Base-by-base conservation (phyloP, 805 yeast species). In the Metschnikowia borealis region DNA sequence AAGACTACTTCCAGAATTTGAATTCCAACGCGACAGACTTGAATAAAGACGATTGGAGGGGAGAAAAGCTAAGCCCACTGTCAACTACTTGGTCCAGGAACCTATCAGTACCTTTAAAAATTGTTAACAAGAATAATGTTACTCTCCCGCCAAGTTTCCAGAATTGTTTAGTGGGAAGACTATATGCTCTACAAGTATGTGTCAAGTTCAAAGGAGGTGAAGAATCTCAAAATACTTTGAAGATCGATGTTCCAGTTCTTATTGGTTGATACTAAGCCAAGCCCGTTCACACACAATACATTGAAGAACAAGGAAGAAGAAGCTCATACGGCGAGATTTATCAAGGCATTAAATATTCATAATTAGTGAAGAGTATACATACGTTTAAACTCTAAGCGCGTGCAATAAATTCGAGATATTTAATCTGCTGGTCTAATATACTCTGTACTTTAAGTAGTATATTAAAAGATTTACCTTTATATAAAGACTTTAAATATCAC, bases 91-190 rank as follows among this genome's bases (percentile, higher is more conserved):
- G 72, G 73, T 31, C 51, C 1, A 67, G 68, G 57, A 36, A 66
- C 49, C 38, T 82, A 3, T 61, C 61, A 1, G 59, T 81, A 3
- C 79, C 80, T 17, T 56, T 82, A 47, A 64, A 68, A 33, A 63
- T 75, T 18, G 56, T 64, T 32, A 71, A 74, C 42, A 76, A 77
- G 48, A 70, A 77, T 36, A 67, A 66, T 44, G 73, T 78, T 44
- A 81, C 83, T 1, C 62, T 85, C 48, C 62, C 81, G 15, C 89
- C 89, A 1, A 75, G 75, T 48, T 84, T 84, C 62, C 87, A 84
- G 56, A 77, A 75, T 45, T 85, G 89, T 63, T 65, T 80, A 49
- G 70, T 83, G n/a, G 77, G 84, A 3, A 72, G 89, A 60, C 63
- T 77, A 15, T 84, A 85, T 61, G 72, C 79, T 52, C 64, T 82